Percentiles rank a stretch among this genome's conserved stretches.
Evolutionary conservation across 176 grass and related monocot genomes (phyloP).

Genomic region (Eremochloa ophiuroides): DNA sequence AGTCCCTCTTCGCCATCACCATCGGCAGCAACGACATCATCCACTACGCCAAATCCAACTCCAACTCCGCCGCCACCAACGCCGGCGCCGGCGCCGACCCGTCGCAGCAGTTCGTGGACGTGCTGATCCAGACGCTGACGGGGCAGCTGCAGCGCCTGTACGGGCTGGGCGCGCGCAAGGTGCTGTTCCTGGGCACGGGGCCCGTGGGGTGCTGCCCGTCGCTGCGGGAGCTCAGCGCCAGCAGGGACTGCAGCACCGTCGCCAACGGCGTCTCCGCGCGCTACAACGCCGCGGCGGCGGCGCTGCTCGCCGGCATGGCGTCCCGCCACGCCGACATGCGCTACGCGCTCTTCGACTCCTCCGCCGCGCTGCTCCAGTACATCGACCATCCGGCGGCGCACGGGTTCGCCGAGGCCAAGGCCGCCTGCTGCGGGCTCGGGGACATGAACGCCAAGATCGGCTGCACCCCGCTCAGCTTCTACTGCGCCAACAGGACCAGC

Average conservation of each 20-base stretch:
- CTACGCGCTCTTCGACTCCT: conserved; percentile 68
- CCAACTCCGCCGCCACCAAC: not conserved
- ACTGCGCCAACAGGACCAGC: conserved; percentile 52
- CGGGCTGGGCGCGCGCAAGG: conserved; percentile 62
- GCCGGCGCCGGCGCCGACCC: conserved; percentile 10
- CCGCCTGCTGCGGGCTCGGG: conserved; percentile 82
- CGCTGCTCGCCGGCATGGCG: conserved; percentile 32
- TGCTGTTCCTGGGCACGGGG: conserved; percentile 60
- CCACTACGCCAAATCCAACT: conserved; percentile 54
- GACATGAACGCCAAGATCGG: conserved; percentile 72
- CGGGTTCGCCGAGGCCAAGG: conserved; percentile 55
- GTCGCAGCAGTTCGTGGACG: conserved; percentile 44
- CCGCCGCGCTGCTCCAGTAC: conserved; percentile 43
- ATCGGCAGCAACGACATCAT: conserved; percentile 95
- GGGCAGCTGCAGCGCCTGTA: conserved; percentile 68
- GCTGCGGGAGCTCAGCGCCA: conserved; percentile 43
- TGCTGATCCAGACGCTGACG: conserved; percentile 40
- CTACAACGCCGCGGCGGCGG: conserved; percentile 52
- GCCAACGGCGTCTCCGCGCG: conserved; percentile 46
- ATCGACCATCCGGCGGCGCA: conserved; percentile 47
- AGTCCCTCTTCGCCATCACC: conserved; percentile 68
- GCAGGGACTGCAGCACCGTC: conserved; percentile 34
- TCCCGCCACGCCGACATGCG: conserved; percentile 24
- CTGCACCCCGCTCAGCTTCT: conserved; percentile 53
- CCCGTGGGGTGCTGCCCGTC: conserved; percentile 72